Evolutionary conservation across 371 early-diverging fungal genomes (phyloP).

Genomic region (Apophysomyces trapeziformis): DNA sequence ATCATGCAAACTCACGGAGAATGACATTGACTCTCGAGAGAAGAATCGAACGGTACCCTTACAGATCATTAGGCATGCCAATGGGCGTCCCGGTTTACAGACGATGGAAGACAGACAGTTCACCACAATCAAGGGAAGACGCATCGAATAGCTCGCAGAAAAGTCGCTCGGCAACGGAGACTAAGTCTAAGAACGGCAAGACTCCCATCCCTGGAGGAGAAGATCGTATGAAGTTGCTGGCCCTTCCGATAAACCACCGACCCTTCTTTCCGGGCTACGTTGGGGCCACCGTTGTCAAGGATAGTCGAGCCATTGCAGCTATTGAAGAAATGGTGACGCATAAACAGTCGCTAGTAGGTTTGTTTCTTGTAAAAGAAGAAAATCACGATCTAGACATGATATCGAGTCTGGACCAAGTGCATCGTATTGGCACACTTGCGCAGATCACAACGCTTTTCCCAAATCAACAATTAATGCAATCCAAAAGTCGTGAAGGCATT

Average conservation of each 20-base stretch:
- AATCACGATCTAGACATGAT: conserved; percentile 81
- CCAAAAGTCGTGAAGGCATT: conserved; percentile 62
- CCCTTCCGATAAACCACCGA: conserved; percentile 87
- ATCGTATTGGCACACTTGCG: conserved; percentile 90
- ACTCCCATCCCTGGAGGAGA: conserved; percentile 31
- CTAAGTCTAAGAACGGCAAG: too few relatives aligned
- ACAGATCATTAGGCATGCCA: too few relatives aligned
- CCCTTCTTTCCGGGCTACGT: conserved; percentile 96
- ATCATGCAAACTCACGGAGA: too few relatives aligned
- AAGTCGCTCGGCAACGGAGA: too few relatives aligned
- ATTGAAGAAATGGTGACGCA: conserved; percentile 85
- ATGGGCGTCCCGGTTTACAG: too few relatives aligned
- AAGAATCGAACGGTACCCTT: too few relatives aligned
- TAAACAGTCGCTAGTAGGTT: conserved; percentile 91
- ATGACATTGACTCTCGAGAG: too few relatives aligned
- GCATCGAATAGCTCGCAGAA: too few relatives aligned
- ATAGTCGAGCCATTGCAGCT: conserved; percentile 84
- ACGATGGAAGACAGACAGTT: too few relatives aligned
- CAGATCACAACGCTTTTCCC: conserved; percentile 92
- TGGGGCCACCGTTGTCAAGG: conserved; percentile 94
- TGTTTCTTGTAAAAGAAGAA: conserved; percentile 88
- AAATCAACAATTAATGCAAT: conserved; percentile 6
- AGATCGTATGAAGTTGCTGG: conserved; percentile 83
- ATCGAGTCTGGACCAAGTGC: conserved; percentile 70
- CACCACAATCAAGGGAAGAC: too few relatives aligned